These are phyloP conservation scores for Nicotiana attenuata DNA, from an alignment of 257 asterid species.

Conservation along the genomic window DNA sequence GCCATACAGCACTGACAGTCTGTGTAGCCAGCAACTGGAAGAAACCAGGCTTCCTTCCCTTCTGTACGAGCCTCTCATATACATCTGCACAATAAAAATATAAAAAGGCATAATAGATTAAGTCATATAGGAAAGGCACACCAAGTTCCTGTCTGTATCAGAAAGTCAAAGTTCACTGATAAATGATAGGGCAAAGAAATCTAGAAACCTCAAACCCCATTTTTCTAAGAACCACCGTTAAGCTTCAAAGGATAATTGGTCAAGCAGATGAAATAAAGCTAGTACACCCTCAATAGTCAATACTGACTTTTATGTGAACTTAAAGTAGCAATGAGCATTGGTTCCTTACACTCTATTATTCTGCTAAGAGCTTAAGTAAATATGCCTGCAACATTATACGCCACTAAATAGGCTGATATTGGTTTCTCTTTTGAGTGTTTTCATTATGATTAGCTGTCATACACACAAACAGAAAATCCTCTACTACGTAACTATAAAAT, in stretches of 20 bases:
- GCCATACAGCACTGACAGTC: conserved; percentile 97
- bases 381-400: neutral
- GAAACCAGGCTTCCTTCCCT: conserved; percentile 82
- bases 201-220: neutral
- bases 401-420: neutral
- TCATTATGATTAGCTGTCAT: neutral
- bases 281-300: neutral
- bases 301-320: neutral
- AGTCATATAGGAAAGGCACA: neutral
- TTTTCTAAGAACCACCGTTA: neutral
- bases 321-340: neutral
- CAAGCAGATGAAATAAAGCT: neutral
- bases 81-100: conserved; percentile 39
- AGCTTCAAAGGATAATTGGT: neutral
- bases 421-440: neutral
- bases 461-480: neutral
- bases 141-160: neutral
- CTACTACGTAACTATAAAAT: neutral
- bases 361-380: neutral
- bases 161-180: neutral
- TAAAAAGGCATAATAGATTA: neutral
- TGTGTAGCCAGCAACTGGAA: conserved; percentile 88
- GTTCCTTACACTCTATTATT: neutral
- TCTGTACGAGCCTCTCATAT: conserved; percentile 73
- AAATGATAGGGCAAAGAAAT: neutral